Evolutionary conservation across 352 stramenopile genomes (phyloP).

Genomic region (Globisporangium uncinulatum): DNA sequence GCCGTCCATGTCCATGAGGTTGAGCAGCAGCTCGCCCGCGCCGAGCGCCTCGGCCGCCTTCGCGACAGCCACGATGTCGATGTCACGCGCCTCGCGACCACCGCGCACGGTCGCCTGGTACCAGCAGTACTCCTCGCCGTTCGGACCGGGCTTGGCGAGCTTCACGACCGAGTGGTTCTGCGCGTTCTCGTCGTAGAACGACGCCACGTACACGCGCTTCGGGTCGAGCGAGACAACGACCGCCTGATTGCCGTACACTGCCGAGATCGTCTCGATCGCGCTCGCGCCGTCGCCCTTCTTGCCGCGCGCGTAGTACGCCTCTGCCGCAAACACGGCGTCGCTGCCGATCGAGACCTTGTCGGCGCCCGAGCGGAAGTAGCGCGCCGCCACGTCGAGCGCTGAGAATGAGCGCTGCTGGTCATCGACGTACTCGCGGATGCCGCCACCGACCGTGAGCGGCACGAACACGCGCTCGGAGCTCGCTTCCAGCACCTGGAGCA

Average conservation of each 20-base stretch:
- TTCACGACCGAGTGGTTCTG: constrained; percentile 63
- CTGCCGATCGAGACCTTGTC: constrained; percentile 98
- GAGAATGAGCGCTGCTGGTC: constrained; percentile 79
- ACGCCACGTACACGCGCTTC: constrained; percentile 81
- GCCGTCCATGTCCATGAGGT: constrained; percentile 99
- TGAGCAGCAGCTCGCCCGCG: constrained; percentile 97
- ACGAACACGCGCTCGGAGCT: constrained; percentile 96
- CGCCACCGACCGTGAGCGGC: constrained; percentile 96
- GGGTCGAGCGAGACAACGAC: constrained; percentile 98
- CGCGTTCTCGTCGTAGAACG: constrained; percentile 59
- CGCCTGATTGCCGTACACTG: constrained; percentile 95
- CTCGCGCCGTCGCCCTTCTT: constrained; percentile 69
- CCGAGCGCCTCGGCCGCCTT: constrained; percentile 91
- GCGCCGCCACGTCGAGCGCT: constrained; percentile 92
- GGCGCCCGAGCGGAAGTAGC: constrained; percentile 97
- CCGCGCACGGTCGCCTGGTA: constrained; percentile 98
- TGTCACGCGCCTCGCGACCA: constrained; percentile 87
- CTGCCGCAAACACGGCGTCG: constrained; percentile 93
- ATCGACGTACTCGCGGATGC: constrained; percentile 96
- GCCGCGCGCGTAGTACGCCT: constrained; percentile 81
- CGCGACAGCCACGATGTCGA: constrained; percentile 82
- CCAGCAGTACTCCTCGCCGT: constrained; percentile 94
- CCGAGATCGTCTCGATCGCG: constrained; percentile 96
- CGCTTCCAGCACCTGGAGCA: constrained; percentile 94
- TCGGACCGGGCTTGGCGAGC: constrained; percentile 81